Evolutionary conservation across 2,329 filamentous ascomycete species (phyloP).

Genomic region (Pseudogymnoascus sp.): DNA sequence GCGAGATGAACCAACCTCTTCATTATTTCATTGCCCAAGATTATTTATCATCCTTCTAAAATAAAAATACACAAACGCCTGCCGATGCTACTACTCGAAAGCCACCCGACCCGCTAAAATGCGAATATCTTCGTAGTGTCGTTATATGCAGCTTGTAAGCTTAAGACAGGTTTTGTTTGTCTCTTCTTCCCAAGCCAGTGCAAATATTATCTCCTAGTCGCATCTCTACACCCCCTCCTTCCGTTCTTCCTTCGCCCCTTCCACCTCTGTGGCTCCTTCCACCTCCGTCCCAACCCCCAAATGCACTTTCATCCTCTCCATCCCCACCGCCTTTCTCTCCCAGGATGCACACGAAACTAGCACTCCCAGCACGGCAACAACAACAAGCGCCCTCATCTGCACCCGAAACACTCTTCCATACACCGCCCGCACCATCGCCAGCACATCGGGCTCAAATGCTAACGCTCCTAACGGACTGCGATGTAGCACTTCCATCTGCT

Average conservation of each 20-base stretch:
- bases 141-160: not conserved
- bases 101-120: not conserved
- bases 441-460: not conserved
- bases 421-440: not conserved
- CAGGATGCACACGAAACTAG: not conserved
- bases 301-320: constrained; percentile 3
- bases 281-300: not conserved
- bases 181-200: too few species aligned
- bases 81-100: not conserved
- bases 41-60: not conserved
- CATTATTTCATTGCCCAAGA: not conserved
- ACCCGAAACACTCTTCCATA: not conserved
- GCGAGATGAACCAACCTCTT: not conserved
- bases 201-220: not conserved
- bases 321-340: not conserved
- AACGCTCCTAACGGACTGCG: not conserved
- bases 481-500: not conserved
- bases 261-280: not conserved
- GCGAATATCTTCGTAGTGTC: not conserved
- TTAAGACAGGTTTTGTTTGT: not conserved
- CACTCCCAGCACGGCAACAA: not conserved
- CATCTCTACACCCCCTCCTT: not conserved
- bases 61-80: not conserved
- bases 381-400: not conserved
- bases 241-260: not conserved